Evolutionary conservation across 129 eudicot species (phyloP), one percentile per base, ranked within the genome.

Genomic region (Pittosporum tobira): DNA sequence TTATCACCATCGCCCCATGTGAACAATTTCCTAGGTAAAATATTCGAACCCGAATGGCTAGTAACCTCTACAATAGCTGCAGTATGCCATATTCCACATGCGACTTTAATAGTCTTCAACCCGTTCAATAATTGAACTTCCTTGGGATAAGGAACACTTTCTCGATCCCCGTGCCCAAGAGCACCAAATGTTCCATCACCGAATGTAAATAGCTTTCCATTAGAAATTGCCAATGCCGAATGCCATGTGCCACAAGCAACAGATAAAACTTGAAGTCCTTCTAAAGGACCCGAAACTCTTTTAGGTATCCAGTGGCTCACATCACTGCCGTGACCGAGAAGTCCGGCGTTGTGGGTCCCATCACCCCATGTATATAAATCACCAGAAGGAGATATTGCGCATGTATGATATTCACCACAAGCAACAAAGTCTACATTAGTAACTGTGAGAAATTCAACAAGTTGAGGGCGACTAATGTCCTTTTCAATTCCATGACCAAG

Each of bases 1-100:
- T 83, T 90, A 50, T 86, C 97, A 11, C 97, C 95, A 47, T 85
- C 95, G 0, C 97, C 97, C 97, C 97, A 90, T 0, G 97, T 85
- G 81, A 85, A 90, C 26, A 90, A 58, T 59, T 90, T 90, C 61
- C 78, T 69, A 4, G 89, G 69, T 12, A 56, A 27, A 48, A 74
- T 76, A 46, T 62, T 80, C 57, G 76, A 13, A 22, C 75, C 57
- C 2, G 71, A 28, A 7, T 70, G 80, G 69, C 51, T 85, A 44
- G 67, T 47, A 11, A 80, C 70, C 51, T 90, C 97, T 21, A 90
- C 79, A 18, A 90, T 86, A 10, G 95, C 97, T 27, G 97, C 95
- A 34, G 97, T 82, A 48, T 90, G 97, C 97, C 97, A 90, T 10
- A 83, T 67, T 6, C 97, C 97, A 62, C 97, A 90, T 1, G 94